Evolutionary conservation across 164 flowering plant genomes (phyloP).

Genomic region (Nelumbo lutea): DNA sequence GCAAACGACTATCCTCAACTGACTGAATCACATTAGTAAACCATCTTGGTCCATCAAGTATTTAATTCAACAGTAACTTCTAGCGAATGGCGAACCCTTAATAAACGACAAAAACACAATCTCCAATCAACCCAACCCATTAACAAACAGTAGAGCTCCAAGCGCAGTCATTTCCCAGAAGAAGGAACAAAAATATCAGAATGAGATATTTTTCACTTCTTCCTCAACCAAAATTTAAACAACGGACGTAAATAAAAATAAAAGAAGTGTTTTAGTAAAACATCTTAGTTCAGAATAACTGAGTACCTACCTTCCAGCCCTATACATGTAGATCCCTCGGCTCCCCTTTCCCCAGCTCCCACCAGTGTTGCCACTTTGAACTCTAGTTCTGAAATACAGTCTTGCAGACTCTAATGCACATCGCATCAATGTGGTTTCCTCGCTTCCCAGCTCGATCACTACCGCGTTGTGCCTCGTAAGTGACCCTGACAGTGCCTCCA

Average conservation of each 20-base stretch:
- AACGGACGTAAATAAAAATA: background rate
- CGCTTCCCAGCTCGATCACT: conserved; percentile 63
- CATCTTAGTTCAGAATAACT: background rate
- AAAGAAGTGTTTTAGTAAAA: background rate
- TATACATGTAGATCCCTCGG: conserved; percentile 64
- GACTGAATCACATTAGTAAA: background rate
- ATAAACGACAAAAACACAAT: background rate
- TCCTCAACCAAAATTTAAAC: background rate
- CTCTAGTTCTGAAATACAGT: conserved; percentile 52
- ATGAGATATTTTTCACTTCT: background rate
- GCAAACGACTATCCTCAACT: too few species aligned
- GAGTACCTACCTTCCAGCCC: conserved; percentile 76
- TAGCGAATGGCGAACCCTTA: background rate
- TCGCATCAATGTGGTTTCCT: conserved; percentile 63
- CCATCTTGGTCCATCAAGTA: too few species aligned
- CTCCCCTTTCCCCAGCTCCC: conserved; percentile 38
- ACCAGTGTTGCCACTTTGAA: conserved; percentile 23
- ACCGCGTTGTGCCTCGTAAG: conserved; percentile 77
- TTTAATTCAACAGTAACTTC: background rate
- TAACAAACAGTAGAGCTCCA: background rate
- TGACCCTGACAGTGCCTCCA: conserved; percentile 74
- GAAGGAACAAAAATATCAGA: background rate
- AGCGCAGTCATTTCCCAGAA: background rate
- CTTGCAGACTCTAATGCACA: conserved; percentile 74
- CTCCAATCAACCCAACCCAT: background rate